These are phyloP conservation scores for Plasmodium relictum DNA, from an alignment of 169 alveolate species.

Conservation along the genomic window DNA sequence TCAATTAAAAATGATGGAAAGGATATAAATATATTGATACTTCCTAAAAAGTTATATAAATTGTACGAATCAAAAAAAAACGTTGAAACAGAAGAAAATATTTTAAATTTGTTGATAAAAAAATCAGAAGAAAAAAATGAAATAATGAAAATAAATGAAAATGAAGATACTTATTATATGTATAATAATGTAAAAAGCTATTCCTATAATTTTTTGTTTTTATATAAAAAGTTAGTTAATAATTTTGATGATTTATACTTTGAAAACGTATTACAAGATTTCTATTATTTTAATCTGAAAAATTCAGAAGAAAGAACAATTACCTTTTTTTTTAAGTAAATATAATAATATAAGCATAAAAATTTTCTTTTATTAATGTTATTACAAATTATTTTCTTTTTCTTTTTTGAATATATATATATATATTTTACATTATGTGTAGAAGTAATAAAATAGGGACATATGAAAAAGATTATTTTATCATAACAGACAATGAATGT, in stretches of 20 bases:
- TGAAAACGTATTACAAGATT: conserved; percentile 66
- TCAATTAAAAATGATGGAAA: conserved; percentile 43
- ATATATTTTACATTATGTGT: conserved; percentile 1
- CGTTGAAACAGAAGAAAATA: conserved; percentile 61
- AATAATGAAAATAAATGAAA: conserved; percentile 45
- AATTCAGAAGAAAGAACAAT: conserved; percentile 39
- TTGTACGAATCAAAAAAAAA: conserved; percentile 36
- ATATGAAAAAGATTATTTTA: conserved; percentile 51
- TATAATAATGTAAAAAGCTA: conserved; percentile 57
- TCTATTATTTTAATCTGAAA: conserved; percentile 41
- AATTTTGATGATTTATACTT: conserved; percentile 56
- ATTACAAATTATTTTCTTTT: background rate
- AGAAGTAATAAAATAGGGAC: conserved; percentile 62
- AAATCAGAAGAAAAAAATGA: conserved; percentile 12
- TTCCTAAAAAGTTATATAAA: conserved; percentile 51
- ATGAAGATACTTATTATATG: conserved; percentile 35
- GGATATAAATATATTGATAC: conserved; percentile 28
- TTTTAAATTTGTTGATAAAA: conserved; percentile 56
- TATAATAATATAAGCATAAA: background rate
- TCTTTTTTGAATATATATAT: background rate
- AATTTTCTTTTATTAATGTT: background rate
- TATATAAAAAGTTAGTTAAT: conserved; percentile 32
- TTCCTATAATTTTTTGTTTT: conserved; percentile 53
- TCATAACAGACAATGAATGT: conserved; percentile 60
- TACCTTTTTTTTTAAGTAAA: conserved; percentile 53